Percentiles rank a stretch among this genome's conserved stretches.
These are phyloP conservation scores for Daucus carota DNA, from an alignment of 129 eudicot genomes.

Conservation along the genomic window DH1_v3.0 NC_030386.2:26495501-26496000, in stretches of 20 bases:
- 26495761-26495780: constrained; percentile 62
- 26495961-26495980: not conserved
- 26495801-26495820: constrained; percentile 78
- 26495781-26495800: constrained; percentile 70
- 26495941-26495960: not conserved
- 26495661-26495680: not conserved
- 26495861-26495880: constrained; percentile 71
- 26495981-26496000: not conserved
- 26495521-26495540: constrained; percentile 20
- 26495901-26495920: constrained; percentile 60
- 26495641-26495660: not conserved
- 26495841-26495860: constrained; percentile 75
- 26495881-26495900: constrained; percentile 31
- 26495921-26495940: constrained; percentile 31
- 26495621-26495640: not conserved
- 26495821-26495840: constrained; percentile 79
- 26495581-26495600: not conserved
- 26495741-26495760: constrained; percentile 96
- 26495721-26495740: constrained; percentile 99
- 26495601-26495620: not conserved
- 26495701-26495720: constrained; percentile 99
- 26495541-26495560: not conserved
- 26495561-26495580: not conserved
- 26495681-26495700: constrained; percentile 70
- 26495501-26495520: constrained; percentile 83